These are phyloP conservation scores for Thraustotheca clavata DNA, from an alignment of 352 stramenopile species.

Conservation along the genomic window DNA sequence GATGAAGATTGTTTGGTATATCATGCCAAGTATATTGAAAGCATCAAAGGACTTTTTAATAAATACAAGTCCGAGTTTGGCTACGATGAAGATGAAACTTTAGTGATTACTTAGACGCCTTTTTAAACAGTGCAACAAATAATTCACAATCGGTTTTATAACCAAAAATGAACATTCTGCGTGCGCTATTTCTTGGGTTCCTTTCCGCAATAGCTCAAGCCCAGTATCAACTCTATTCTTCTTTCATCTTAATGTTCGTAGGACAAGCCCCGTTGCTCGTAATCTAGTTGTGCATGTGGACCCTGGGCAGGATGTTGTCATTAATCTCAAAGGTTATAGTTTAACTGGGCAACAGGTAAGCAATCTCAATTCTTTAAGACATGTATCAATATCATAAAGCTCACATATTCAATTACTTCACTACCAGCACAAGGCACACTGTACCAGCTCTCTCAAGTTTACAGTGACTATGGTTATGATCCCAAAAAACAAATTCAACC, in stretches of 20 bases:
- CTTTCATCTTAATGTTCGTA: too few species aligned
- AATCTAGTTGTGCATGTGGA: constrained; percentile 69
- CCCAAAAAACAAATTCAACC: constrained; percentile 56
- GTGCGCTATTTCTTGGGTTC: neutral
- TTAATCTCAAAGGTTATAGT: constrained; percentile 79
- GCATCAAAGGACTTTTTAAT: constrained; percentile 52
- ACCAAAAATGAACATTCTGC: neutral
- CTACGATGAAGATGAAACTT: constrained; percentile 65
- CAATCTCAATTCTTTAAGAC: too few species aligned
- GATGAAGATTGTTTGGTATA: constrained; percentile 44
- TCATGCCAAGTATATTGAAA: constrained; percentile 47
- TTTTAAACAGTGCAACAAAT: too few species aligned
- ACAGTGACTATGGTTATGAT: constrained; percentile 83
- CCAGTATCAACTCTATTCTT: too few species aligned
- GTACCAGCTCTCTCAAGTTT: constrained; percentile 87
- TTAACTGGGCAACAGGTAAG: constrained; percentile 4
- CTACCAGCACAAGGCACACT: constrained; percentile 72
- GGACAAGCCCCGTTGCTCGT: constrained; percentile 41
- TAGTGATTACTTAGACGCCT: constrained; percentile 46
- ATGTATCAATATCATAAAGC: constrained; percentile 26
- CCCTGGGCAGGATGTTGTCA: constrained; percentile 57
- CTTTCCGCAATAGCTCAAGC: neutral
- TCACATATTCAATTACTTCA: constrained; percentile 72
- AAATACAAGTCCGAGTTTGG: constrained; percentile 61
- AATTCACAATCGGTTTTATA: neutral